Evolutionary conservation across 78 protist genomes (phyloP), one percentile per base, ranked within the genome.

Genomic region (Dictyostelium firmibasis): DNA sequence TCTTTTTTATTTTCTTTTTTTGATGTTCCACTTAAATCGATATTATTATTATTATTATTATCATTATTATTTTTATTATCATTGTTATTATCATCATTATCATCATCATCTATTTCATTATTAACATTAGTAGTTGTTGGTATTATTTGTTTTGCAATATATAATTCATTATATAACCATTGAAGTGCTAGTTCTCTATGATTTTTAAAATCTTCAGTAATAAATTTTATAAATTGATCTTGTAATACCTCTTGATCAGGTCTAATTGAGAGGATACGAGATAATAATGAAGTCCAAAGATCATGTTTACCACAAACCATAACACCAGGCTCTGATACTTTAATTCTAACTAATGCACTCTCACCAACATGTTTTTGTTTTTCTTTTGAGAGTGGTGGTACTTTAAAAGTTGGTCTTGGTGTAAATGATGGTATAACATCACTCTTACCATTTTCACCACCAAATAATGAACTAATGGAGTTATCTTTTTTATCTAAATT

Each of bases 131-230:
- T 67, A 14, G 38, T 14, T 29, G 43, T 70, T 31, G 79, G 79
- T 72, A 18, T 29, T 11, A 72, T 31, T 50, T 50, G 44, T 31
- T 50, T 25, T 16, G 86, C 43, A 16, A 81, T 74, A 67, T 33
- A 81, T 8, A 64, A 89, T 43, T 89, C 94, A 69, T 81, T 89
- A 4, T 79, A 78, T 35, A 89, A 47, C 94, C 94, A 89, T 43
- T 81, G 86, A 7, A 89, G 77, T 23, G 94, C 94, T 2, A 89
- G 47, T 50, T 89, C 94, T 43, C 87, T 81, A 36, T 69, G 47
- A 44, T 31, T 60, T 20, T 7, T 25, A 35, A 89, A 89, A 33
- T 89, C 87, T 2, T 70, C 75, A 7, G 72, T 11, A 36, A 78
- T 81, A 38, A 81, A 89, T 20, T 60, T 43, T 31, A 89, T 50